Percentiles rank a stretch among this genome's conserved stretches.
Evolutionary conservation across 495 filamentous ascomycete species (phyloP).

Genomic region (Daldinia childiae): DNA sequence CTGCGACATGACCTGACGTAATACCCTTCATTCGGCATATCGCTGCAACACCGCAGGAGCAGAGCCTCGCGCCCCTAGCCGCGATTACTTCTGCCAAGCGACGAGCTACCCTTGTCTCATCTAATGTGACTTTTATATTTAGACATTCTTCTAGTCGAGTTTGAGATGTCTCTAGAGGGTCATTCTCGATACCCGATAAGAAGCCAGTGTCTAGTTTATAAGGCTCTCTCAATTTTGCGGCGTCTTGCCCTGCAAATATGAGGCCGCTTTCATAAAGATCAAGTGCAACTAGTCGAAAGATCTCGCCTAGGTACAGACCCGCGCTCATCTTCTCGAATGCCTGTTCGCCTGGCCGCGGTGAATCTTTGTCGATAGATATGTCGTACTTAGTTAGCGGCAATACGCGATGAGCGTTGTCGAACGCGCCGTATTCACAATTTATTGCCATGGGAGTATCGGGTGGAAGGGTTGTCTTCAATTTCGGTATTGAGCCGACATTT

Average conservation of each 20-base stretch:
- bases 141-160: slow-evolving; percentile 71
- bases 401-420: slow-evolving; percentile 84
- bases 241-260: slow-evolving; percentile 76
- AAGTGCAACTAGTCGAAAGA: slow-evolving; percentile 79
- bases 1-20: slow-evolving; percentile 78
- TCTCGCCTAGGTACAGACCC: slow-evolving; percentile 81
- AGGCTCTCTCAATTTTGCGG: slow-evolving; percentile 69
- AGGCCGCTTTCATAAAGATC: slow-evolving; percentile 72
- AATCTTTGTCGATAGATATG: slow-evolving; percentile 80
- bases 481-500: too few relatives aligned
- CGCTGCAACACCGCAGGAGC: slow-evolving; percentile 80
- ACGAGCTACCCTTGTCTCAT: slow-evolving; percentile 76
- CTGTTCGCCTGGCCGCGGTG: slow-evolving; percentile 82
- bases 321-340: slow-evolving; percentile 90
- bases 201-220: slow-evolving; percentile 81
- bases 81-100: slow-evolving; percentile 82
- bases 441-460: slow-evolving; percentile 77
- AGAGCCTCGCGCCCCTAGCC: slow-evolving; percentile 79
- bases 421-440: slow-evolving; percentile 91
- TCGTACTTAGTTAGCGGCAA: slow-evolving; percentile 79
- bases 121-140: slow-evolving; percentile 61
- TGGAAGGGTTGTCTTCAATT: too few relatives aligned
- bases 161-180: slow-evolving; percentile 76
- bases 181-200: slow-evolving; percentile 77
- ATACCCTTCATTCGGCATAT: slow-evolving; percentile 86